Percentiles rank a stretch among this genome's conserved stretches.
Conservation (phyloP, 129 eudicot species). For the Kitagawia praeruptora region DNA sequence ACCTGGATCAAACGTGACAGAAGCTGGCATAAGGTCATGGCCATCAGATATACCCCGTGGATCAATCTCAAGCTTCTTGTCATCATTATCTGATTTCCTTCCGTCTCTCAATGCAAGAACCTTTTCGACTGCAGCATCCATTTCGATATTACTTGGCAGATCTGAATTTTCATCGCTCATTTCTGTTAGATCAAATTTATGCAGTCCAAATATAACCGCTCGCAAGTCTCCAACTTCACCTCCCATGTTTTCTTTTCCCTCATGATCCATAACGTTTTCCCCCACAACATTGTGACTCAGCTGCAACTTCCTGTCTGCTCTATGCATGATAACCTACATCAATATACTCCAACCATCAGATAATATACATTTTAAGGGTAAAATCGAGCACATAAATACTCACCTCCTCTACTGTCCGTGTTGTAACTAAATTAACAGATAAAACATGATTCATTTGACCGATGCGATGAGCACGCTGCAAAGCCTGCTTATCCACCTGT, state of each 20-base stretch:
- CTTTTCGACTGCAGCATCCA: slow-evolving; percentile 49
- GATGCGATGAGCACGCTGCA: slow-evolving; percentile 95
- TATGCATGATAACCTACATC: slow-evolving; percentile 76
- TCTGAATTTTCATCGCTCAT: slow-evolving; percentile 31
- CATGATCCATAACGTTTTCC: slow-evolving; percentile 41
- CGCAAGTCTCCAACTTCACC: slow-evolving; percentile 59
- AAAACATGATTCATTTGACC: slow-evolving; percentile 92
- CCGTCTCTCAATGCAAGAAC: slow-evolving; percentile 56
- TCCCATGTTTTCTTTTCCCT: slow-evolving; percentile 47
- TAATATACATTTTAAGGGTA: slow-evolving; percentile 6
- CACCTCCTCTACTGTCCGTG: slow-evolving; percentile 85
- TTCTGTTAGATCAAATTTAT: slow-evolving; percentile 57
- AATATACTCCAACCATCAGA: slow-evolving; percentile 6
- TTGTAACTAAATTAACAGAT: slow-evolving; percentile 72
- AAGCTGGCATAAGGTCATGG: slow-evolving; percentile 20
- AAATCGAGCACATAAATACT: slow-evolving; percentile 4
- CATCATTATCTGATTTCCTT: slow-evolving; percentile 27
- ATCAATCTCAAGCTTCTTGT: slow-evolving; percentile 34
- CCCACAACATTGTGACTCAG: slow-evolving; percentile 84
- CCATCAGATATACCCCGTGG: slow-evolving; percentile 30
- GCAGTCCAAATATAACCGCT: slow-evolving; percentile 74
- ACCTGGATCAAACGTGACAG: slow-evolving; percentile 38
- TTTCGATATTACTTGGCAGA: slow-evolving; percentile 34
- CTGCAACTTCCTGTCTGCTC: slow-evolving; percentile 88
- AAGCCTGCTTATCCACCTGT: slow-evolving; percentile 95